phyloP scores from a whole-genome alignment of 176 grass and related monocot species.

The Elymus sibiricus region DNA sequence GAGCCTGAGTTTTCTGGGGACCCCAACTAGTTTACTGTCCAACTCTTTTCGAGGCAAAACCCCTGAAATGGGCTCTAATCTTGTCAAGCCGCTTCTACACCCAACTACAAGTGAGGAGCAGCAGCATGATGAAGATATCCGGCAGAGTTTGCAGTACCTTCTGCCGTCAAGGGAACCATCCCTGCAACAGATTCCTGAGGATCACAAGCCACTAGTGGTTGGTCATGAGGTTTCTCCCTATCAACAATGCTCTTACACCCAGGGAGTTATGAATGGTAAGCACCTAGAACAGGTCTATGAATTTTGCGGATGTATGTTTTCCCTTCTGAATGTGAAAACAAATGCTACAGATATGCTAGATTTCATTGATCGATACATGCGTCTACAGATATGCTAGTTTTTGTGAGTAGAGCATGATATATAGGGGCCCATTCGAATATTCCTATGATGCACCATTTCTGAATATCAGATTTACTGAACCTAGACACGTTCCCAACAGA shows the following conservation, averaged over 20 bases:
- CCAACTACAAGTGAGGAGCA: constrained; percentile 9
- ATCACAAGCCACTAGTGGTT: constrained; percentile 26
- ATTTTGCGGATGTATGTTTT: too few species aligned
- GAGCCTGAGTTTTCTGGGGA: constrained; percentile 62
- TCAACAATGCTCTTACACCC: constrained; percentile 51
- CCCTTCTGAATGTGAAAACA: neutral
- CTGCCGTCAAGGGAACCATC: constrained; percentile 61
- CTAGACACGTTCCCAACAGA: constrained; percentile 2
- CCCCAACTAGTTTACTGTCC: constrained; percentile 66
- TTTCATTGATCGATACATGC: neutral
- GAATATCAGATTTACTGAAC: constrained; percentile 17
- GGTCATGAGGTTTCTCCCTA: constrained; percentile 43
- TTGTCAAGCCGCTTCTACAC: constrained; percentile 50
- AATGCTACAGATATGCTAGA: neutral
- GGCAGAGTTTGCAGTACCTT: constrained; percentile 64
- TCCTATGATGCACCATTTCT: neutral
- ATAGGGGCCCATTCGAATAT: constrained; percentile 14
- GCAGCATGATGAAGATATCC: constrained; percentile 47
- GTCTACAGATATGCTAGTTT: too few species aligned
- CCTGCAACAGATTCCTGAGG: constrained; percentile 73
- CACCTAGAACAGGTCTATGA: neutral
- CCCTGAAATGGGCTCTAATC: constrained; percentile 44
- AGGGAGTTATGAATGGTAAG: constrained; percentile 72
- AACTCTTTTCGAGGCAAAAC: constrained; percentile 13
- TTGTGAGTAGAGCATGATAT: neutral